Conservation (phyloP, 208 protist genomes). For the Trichomonas tenax region DNA sequence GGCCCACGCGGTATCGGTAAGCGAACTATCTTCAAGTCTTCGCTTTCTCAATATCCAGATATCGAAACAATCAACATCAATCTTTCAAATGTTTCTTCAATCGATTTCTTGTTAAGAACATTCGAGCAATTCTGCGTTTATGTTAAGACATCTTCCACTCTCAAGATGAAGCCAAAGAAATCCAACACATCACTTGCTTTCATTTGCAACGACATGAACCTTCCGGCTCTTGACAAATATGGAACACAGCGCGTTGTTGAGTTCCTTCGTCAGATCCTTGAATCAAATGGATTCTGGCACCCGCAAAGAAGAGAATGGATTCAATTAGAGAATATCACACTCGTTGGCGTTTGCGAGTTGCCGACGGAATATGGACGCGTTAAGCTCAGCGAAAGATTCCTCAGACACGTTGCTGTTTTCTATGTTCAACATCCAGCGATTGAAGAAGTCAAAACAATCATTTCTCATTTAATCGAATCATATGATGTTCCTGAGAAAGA, state of each 20-base stretch:
- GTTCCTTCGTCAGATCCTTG: conserved; percentile 88
- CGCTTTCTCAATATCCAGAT: conserved; percentile 67
- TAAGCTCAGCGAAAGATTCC: conserved; percentile 73
- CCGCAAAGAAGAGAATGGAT: conserved; percentile 61
- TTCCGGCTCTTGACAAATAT: conserved; percentile 82
- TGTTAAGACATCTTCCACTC: conserved; percentile 55
- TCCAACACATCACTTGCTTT: conserved; percentile 75
- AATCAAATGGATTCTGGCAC: conserved; percentile 85
- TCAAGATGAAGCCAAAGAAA: conserved; percentile 28
- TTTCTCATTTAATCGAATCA: conserved; percentile 91
- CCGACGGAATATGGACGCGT: conserved; percentile 92
- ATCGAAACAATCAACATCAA: conserved; percentile 84
- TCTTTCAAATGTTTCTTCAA: conserved; percentile 86
- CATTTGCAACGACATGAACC: conserved; percentile 97
- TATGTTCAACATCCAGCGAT: conserved; percentile 90
- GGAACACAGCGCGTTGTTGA: conserved; percentile 90
- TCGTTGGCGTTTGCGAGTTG: conserved; percentile 88
- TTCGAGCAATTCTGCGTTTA: conserved; percentile 88
- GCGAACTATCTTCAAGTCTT: conserved; percentile 82
- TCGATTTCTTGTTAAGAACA: conserved; percentile 80
- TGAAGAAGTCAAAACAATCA: conserved; percentile 50
- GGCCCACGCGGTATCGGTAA: conserved; percentile 72
- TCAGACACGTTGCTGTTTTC: conserved; percentile 86
- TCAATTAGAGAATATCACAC: conserved; percentile 72
- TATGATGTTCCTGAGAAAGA: conserved; percentile 62